phyloP scores from a whole-genome alignment of 345 rosid species.

The Salix exigua region DNA sequence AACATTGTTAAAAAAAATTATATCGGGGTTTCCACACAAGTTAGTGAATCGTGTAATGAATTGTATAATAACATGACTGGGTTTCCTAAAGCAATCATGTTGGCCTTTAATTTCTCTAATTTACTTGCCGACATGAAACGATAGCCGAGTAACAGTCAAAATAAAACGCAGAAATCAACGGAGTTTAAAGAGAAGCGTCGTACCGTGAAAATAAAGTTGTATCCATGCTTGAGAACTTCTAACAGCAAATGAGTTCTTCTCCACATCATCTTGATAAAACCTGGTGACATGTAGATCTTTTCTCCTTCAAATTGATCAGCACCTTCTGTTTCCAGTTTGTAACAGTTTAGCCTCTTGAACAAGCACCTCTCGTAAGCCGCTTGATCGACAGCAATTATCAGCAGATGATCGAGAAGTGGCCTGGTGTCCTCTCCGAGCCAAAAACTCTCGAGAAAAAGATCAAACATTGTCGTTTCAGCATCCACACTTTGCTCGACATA shows the following conservation, averaged over 20 bases:
- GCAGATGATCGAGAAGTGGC: constrained; percentile 19
- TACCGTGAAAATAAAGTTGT: constrained; percentile 28
- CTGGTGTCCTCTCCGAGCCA: constrained; percentile 26
- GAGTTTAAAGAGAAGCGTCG: not conserved
- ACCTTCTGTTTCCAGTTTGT: constrained; percentile 21
- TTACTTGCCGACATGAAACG: not conserved
- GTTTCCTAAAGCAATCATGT: not conserved
- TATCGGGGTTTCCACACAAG: too few relatives aligned
- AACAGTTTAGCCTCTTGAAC: constrained; percentile 22
- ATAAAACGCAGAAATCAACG: not conserved
- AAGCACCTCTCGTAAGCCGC: constrained; percentile 18
- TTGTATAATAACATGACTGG: too few relatives aligned
- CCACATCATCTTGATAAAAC: constrained; percentile 34
- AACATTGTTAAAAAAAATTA: too few relatives aligned
- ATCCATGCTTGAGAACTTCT: constrained; percentile 21
- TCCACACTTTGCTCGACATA: constrained; percentile 14
- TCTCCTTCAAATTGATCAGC: constrained; percentile 15
- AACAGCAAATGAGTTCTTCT: constrained; percentile 17
- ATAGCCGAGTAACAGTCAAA: not conserved
- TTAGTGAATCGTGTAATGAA: too few relatives aligned
- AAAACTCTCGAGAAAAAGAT: constrained; percentile 27
- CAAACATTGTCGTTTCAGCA: constrained; percentile 20
- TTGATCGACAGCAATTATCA: constrained; percentile 21
- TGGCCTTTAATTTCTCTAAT: not conserved
- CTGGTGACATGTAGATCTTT: constrained; percentile 21